phyloP scores from a whole-genome alignment of 345 rosid species.

The Populus ilicifolia region DNA sequence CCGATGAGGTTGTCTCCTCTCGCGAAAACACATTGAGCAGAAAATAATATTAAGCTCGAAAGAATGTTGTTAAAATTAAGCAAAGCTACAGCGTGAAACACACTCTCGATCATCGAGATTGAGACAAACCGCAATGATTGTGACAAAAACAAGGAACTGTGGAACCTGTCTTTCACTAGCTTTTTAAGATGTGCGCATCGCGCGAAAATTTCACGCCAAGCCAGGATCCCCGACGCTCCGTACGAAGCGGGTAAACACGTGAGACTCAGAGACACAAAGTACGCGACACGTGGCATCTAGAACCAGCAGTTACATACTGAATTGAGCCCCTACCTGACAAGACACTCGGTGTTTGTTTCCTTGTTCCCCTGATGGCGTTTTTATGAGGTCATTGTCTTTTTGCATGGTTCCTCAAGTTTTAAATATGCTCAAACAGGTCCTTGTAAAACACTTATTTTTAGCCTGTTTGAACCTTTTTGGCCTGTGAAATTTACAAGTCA shows the following conservation, averaged over 20 bases:
- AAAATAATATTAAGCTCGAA: too few relatives aligned
- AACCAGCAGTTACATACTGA: background rate
- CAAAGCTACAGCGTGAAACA: background rate
- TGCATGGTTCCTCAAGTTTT: background rate
- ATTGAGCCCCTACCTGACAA: constrained; percentile 3
- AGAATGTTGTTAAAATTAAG: background rate
- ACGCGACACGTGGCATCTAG: constrained; percentile 7
- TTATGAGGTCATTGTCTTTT: background rate
- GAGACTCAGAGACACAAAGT: background rate
- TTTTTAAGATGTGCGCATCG: background rate
- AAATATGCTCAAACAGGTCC: background rate
- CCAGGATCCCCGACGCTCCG: background rate
- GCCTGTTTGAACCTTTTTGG: background rate
- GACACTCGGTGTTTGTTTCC: background rate
- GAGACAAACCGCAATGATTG: background rate
- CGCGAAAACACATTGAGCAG: too few relatives aligned
- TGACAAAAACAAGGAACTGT: background rate
- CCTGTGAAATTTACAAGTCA: background rate
- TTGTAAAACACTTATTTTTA: background rate
- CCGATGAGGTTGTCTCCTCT: too few relatives aligned
- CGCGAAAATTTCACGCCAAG: background rate
- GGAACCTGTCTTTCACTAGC: background rate
- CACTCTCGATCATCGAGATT: background rate
- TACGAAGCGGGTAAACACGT: background rate
- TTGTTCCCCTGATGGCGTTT: background rate